Evolutionary conservation across 768 basidiomycete genomes (phyloP), one percentile per base, ranked within the genome.

Genomic region (Trametes sanguinea): DNA sequence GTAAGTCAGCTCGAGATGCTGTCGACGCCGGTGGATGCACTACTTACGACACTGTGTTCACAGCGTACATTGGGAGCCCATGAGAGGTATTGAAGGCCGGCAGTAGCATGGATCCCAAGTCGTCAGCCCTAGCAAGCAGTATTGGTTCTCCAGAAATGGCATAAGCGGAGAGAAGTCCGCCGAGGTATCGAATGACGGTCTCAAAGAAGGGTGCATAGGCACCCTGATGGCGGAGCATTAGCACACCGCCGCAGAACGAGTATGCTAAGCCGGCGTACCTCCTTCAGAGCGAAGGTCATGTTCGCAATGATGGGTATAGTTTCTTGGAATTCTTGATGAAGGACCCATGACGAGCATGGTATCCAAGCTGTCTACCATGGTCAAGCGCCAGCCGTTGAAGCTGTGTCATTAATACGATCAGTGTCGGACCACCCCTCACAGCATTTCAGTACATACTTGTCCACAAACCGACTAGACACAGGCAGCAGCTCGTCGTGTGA

Each of bases 141-240:
- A 89, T 68, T 1, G 75, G 68, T 57, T 94, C 83, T 14, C 78
- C 76, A 0, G 90, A 86, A 1, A 97, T 77, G 4, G 94, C 87
- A 68, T 94, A 89, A 0, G 90, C 92, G 2, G 90, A 90, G 3
- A 95, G 80, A 1, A 95, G 78, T 7, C 95, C 95, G 5, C 94
- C 95, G 1, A 97, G 84, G 68, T 95, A 89, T 39, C 94, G 85
- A 61, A 95, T 97, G 32, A 89, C 85, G 1, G 92, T 95, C 76
- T 95, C 90, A 61, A 92, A 91, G 72, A 86, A 89, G 1, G 87
- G 85, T 0, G 72, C 76, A 64, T 73, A 75, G 68, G 76, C 68
- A 65, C 60, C 57, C 73, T 74, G 33, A 2, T 3, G 2, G 44
- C 14, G 10, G 30, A 6, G 35, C 35, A 37, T 22, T 22, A 22